These are phyloP conservation scores for Rhodotorula sp. DNA, from an alignment of 1,284 basidiomycete genomes.

Conservation along the genomic window DNA sequence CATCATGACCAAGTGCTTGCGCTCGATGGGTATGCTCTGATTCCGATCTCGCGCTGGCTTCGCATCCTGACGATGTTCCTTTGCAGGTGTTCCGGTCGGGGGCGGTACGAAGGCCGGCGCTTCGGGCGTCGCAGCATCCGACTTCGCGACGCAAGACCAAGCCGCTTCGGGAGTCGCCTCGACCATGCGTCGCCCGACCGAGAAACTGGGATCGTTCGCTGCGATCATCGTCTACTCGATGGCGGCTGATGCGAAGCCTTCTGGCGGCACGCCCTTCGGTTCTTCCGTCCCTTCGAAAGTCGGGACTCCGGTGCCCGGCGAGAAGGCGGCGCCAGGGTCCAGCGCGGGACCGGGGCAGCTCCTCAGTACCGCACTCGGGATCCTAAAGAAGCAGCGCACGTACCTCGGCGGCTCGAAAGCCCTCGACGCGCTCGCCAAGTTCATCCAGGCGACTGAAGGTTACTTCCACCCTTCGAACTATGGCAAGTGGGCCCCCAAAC, in stretches of 20 bases:
- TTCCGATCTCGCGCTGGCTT: conserved; percentile 11
- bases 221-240: conserved; percentile 89
- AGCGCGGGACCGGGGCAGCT: conserved; percentile 5
- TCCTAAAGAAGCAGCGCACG: conserved; percentile 43
- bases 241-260: conserved; percentile 68
- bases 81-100: conserved; percentile 36
- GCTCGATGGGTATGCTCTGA: conserved; percentile 73
- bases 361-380: conserved; percentile 17
- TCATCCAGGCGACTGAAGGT: conserved; percentile 88
- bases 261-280: conserved; percentile 43
- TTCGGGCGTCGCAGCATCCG: conserved; percentile 39
- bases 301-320: conserved; percentile 42
- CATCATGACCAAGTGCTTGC: conserved; percentile 80
- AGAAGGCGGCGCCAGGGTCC: neutral
- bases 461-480: conserved; percentile 71
- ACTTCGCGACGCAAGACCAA: conserved; percentile 37
- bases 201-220: conserved; percentile 72
- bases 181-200: conserved; percentile 73
- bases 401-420: conserved; percentile 85
- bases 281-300: conserved; percentile 56
- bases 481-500: conserved; percentile 56
- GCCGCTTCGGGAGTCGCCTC: conserved; percentile 53
- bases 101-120: conserved; percentile 40
- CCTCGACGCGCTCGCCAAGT: conserved; percentile 79
- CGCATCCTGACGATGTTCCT: too few species aligned